phyloP scores from a whole-genome alignment of 805 yeast species.

The Lipomyces mesembrius region DNA sequence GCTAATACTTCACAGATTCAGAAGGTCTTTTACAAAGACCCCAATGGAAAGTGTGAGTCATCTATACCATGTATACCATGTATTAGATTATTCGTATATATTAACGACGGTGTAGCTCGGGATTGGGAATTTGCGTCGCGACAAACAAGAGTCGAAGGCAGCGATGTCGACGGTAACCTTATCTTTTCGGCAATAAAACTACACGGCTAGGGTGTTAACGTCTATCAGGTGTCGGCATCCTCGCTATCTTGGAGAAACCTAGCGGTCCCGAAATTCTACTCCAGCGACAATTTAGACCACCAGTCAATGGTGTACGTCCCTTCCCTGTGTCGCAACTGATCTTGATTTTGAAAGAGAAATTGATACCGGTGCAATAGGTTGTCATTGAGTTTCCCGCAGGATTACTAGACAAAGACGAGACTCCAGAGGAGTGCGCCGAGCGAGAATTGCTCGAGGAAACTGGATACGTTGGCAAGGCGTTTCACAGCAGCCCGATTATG shows the following conservation, averaged over 20 bases:
- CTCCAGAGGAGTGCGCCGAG: slow-evolving; percentile 76
- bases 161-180: slow-evolving; percentile 68
- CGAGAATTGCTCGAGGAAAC: slow-evolving; percentile 92
- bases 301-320: slow-evolving; percentile 75
- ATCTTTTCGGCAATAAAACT: not conserved
- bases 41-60: slow-evolving; percentile 56
- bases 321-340: too few relatives aligned
- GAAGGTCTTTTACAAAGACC: slow-evolving; percentile 71
- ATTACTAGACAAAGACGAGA: slow-evolving; percentile 77
- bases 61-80: not conserved
- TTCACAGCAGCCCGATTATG: slow-evolving; percentile 54
- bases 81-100: not conserved
- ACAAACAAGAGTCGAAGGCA: slow-evolving; percentile 66
- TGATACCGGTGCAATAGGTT: slow-evolving; percentile 17
- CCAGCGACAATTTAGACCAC: slow-evolving; percentile 93
- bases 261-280: slow-evolving; percentile 61
- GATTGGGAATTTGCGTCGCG: slow-evolving; percentile 93
- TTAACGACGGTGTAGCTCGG: slow-evolving; percentile 47
- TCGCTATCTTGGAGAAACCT: slow-evolving; percentile 66
- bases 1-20: slow-evolving; percentile 49
- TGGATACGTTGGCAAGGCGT: slow-evolving; percentile 76
- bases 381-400: slow-evolving; percentile 94
- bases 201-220: too few relatives aligned
- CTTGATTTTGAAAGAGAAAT: not conserved
- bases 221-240: slow-evolving; percentile 65